These are phyloP conservation scores for Capronia coronata DNA, from an alignment of 2,329 filamentous ascomycete genomes.

Conservation along the genomic window DNA sequence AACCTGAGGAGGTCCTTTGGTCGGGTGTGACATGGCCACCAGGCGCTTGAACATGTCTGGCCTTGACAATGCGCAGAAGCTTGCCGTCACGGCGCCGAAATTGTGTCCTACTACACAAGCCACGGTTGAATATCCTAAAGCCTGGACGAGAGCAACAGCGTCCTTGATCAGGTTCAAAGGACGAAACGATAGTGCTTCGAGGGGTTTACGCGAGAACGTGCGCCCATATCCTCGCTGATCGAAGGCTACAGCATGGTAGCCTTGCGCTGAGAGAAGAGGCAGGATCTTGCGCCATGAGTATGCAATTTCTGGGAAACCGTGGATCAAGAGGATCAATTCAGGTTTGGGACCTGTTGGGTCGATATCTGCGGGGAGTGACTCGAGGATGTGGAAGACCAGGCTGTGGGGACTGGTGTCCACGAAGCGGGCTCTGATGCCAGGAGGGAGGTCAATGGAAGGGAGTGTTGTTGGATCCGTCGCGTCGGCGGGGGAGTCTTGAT, in stretches of 20 bases:
- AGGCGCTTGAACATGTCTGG: slow-evolving; percentile 59
- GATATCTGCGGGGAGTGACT: slow-evolving; percentile 19
- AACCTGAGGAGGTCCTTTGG: slow-evolving; percentile 48
- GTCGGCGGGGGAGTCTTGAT: slow-evolving; percentile 19
- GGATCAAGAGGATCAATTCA: slow-evolving; percentile 24
- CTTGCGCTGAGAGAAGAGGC: slow-evolving; percentile 50
- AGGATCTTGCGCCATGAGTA: slow-evolving; percentile 64
- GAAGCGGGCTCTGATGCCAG: slow-evolving; percentile 50
- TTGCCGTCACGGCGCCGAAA: slow-evolving; percentile 57
- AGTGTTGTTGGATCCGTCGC: slow-evolving; percentile 28
- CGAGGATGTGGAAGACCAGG: slow-evolving; percentile 51
- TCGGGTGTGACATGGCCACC: slow-evolving; percentile 60
- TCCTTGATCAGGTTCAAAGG: slow-evolving; percentile 57
- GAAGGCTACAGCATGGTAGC: slow-evolving; percentile 60
- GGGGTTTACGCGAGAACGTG: slow-evolving; percentile 49
- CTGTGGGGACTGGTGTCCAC: slow-evolving; percentile 50
- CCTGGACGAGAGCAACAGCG: slow-evolving; percentile 54
- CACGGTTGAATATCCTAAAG: slow-evolving; percentile 54
- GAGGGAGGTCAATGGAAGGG: slow-evolving; percentile 49
- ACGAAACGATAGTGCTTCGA: slow-evolving; percentile 41
- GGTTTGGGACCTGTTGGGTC: slow-evolving; percentile 15
- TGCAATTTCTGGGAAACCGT: slow-evolving; percentile 61
- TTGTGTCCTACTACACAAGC: slow-evolving; percentile 60
- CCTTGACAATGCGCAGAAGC: slow-evolving; percentile 54
- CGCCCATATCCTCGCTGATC: slow-evolving; percentile 64